A percentile compares a stretch with the other conserved stretches of the same genome.
These are phyloP conservation scores for Dipteronia sinensis DNA, from an alignment of 345 rosid genomes.

Conservation along the genomic window DNA sequence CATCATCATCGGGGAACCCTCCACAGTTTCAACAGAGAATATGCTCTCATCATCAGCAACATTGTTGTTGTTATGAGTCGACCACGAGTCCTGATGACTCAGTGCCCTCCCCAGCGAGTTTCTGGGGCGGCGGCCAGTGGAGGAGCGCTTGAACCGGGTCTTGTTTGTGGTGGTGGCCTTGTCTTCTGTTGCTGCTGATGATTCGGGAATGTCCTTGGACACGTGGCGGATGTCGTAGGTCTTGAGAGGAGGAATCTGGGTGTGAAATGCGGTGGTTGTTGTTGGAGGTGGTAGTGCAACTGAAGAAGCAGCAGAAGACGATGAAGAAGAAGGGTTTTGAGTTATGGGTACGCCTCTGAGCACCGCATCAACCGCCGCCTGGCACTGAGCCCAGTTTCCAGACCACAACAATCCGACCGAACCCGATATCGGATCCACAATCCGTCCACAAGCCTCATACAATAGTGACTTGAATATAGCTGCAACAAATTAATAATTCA, in stretches of 20 bases:
- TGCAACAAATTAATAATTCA: slow-evolving; percentile 15
- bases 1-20: slow-evolving; percentile 19
- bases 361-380: slow-evolving; percentile 64
- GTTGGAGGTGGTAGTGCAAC: neutral
- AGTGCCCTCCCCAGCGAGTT: neutral
- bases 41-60: slow-evolving; percentile 26
- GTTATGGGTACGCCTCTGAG: slow-evolving; percentile 49
- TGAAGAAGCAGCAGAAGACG: slow-evolving; percentile 10
- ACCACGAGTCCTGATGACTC: neutral
- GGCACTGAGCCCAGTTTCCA: slow-evolving; percentile 68
- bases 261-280: neutral
- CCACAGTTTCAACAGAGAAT: slow-evolving; percentile 37
- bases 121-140: neutral
- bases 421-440: slow-evolving; percentile 61
- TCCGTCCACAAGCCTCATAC: slow-evolving; percentile 72
- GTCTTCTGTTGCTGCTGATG: slow-evolving; percentile 3
- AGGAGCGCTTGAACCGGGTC: slow-evolving; percentile 32
- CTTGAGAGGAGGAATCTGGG: slow-evolving; percentile 38
- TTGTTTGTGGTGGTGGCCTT: slow-evolving; percentile 21
- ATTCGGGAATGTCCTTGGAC: slow-evolving; percentile 30
- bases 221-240: slow-evolving; percentile 70
- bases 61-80: neutral
- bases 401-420: slow-evolving; percentile 63
- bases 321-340: slow-evolving; percentile 27
- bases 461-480: slow-evolving; percentile 58